Conservation (phyloP, 352 stramenopile genomes). For the Pythium vanterpoolii region DNA sequence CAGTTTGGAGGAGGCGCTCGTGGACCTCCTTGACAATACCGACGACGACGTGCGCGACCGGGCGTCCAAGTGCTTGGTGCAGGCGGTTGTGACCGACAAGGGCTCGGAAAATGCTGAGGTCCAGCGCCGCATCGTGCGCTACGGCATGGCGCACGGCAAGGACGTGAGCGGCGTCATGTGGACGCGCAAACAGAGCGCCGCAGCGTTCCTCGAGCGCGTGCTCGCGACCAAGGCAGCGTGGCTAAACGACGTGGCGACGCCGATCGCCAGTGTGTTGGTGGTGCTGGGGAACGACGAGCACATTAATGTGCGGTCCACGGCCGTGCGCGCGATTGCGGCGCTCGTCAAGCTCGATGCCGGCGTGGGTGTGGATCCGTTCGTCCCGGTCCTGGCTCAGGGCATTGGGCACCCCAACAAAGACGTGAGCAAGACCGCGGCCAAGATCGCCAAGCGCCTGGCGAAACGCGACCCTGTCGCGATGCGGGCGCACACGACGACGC, state of each 20-base stretch:
- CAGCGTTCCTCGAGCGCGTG: conserved; percentile 52
- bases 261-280: conserved; percentile 26
- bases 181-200: conserved; percentile 62
- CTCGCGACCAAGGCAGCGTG: conserved; percentile 42
- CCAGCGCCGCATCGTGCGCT: conserved; percentile 36
- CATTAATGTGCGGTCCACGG: conserved; percentile 49
- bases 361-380: conserved; percentile 35
- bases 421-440: conserved; percentile 62
- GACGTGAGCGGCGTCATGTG: conserved; percentile 41
- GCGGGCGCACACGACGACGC: conserved; percentile 44
- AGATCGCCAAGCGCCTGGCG: conserved; percentile 68
- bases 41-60: conserved; percentile 63
- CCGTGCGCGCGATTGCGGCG: conserved; percentile 47
- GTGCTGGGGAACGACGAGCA: conserved; percentile 63
- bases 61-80: conserved; percentile 68
- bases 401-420: conserved; percentile 82
- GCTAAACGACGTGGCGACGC: conserved; percentile 24
- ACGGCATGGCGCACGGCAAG: conserved; percentile 41
- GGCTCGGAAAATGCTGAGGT: conserved; percentile 20
- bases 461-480: conserved; percentile 62
- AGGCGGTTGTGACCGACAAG: conserved; percentile 45
- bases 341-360: conserved; percentile 53
- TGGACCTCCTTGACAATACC: conserved; percentile 56
- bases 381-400: conserved; percentile 55
- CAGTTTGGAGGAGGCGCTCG: conserved; percentile 56